A percentile compares a stretch with the other conserved stretches of the same genome.
These are phyloP conservation scores for Cupressus sempervirens DNA, from an alignment of 75 land plant species.

Conservation along the genomic window DNA sequence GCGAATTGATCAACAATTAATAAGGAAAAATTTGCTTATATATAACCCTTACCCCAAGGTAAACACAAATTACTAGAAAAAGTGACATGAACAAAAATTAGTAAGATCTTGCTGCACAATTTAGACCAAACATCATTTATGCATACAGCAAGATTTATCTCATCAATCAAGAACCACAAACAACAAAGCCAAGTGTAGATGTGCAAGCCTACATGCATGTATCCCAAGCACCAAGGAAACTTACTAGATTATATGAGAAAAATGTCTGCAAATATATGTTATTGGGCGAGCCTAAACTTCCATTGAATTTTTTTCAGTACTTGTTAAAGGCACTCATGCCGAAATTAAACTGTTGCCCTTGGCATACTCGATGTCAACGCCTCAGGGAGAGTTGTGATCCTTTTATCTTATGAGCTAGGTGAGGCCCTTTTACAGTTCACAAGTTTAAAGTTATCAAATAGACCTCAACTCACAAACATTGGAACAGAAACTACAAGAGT, in stretches of 20 bases:
- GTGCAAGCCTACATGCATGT: not conserved
- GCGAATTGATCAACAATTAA: not conserved
- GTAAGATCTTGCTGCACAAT: not conserved
- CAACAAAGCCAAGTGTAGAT: not conserved
- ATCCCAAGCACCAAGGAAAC: not conserved
- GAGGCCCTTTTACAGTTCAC: not conserved
- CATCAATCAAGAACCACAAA: not conserved
- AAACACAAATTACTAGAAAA: not conserved
- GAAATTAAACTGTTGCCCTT: not conserved
- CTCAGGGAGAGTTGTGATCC: not conserved
- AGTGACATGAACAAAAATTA: not conserved
- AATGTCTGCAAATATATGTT: not conserved
- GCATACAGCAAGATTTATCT: not conserved
- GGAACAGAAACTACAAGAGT: not conserved
- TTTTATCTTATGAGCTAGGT: not conserved
- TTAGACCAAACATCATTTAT: not conserved
- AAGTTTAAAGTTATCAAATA: not conserved
- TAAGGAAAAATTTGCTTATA: not conserved
- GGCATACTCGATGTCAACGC: not conserved
- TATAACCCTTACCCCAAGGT: not conserved
- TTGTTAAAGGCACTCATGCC: not conserved
- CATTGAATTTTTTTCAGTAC: not conserved
- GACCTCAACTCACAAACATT: not conserved
- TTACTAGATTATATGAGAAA: not conserved
- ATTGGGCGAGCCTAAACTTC: not conserved